Evolutionary conservation across 2,329 filamentous ascomycete genomes (phyloP), one percentile per base, ranked within the genome.

Genomic region (Curvularia eragrostidis): DNA sequence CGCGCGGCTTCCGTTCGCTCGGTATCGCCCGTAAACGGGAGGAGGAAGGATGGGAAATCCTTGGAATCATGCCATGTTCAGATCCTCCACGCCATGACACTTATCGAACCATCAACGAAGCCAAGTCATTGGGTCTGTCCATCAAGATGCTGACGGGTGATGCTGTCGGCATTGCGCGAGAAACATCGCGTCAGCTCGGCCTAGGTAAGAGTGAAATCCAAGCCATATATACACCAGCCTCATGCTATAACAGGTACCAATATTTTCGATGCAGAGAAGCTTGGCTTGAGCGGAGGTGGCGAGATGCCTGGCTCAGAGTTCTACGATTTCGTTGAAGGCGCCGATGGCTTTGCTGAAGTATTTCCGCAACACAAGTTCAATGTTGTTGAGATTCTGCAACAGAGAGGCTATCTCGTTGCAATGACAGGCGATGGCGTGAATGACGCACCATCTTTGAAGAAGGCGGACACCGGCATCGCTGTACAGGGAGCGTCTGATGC

Each of bases 371-470:
- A 96, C 86, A 96, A 96, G 84, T 96, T 93, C 82, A 91, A 92
- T 66, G 91, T 95, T 78, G 92, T 96, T 70, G 91, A 96, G 80
- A 96, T 96, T 74, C 86, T 96, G 49, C 92, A 96, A 82, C 90
- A 94, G 82, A 91, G 92, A 87, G 92, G 92, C 67, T 93, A 96
- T 80, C 87, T 96, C 39, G 92, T 96, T 80, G 93, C 92, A 77
- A 96, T 97, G 93, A 97, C 92, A 80, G 92, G 92, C 84, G 93
- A 96, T 70, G 92, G 92, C 85, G 92, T 96, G 81, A 96, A 96
- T 81, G 92, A 96, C 79, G 92, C 92, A 65, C 91, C 92, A 64
- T 96, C 91, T 28, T 83, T 96, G 75, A 96, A 96, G 84, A 96
- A 93, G 84, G 92, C 92, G n/a, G 91, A 97, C 81, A 96, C 91